A percentile compares a stretch with the other conserved stretches of the same genome.
These are phyloP conservation scores for Scutellaria galericulata DNA, from an alignment of 257 asterid species.

Conservation along the genomic window DNA sequence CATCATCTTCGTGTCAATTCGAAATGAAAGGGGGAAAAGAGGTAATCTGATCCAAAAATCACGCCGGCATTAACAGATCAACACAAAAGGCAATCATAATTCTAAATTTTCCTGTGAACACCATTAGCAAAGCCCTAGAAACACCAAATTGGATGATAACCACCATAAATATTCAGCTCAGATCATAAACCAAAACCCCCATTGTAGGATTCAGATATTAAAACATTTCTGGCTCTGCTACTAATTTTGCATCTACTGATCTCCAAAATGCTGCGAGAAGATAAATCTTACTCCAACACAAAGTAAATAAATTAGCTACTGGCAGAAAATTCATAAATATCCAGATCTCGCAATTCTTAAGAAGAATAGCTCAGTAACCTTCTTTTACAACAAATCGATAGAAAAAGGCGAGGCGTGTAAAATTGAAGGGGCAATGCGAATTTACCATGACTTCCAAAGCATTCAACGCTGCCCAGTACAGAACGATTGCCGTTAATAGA, in stretches of 20 bases:
- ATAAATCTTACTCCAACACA: background rate
- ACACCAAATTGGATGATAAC: constrained; percentile 12
- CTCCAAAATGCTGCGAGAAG: background rate
- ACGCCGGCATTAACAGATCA: background rate
- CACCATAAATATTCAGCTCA: background rate
- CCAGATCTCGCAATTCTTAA: constrained; percentile 29
- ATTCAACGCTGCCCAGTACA: constrained; percentile 8
- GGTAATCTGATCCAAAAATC: background rate
- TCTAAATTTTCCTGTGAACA: background rate
- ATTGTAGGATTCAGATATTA: constrained; percentile 2
- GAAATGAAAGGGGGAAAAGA: background rate
- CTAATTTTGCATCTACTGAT: constrained; percentile 7
- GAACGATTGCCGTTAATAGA: background rate
- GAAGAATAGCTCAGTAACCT: constrained; percentile 16
- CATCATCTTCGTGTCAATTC: background rate
- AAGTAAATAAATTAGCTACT: background rate
- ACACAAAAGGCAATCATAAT: constrained; percentile 9
- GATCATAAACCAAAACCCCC: constrained; percentile 21
- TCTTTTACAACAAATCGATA: background rate
- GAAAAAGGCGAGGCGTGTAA: background rate
- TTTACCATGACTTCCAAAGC: constrained; percentile 38
- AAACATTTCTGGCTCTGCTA: background rate
- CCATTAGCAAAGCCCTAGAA: background rate
- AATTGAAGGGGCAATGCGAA: constrained; percentile 9
- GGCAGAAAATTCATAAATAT: constrained; percentile 7